Evolutionary conservation across 768 basidiomycete genomes (phyloP), one percentile per base, ranked within the genome.

Genomic region (Porpolomopsis calyptriformis): DNA sequence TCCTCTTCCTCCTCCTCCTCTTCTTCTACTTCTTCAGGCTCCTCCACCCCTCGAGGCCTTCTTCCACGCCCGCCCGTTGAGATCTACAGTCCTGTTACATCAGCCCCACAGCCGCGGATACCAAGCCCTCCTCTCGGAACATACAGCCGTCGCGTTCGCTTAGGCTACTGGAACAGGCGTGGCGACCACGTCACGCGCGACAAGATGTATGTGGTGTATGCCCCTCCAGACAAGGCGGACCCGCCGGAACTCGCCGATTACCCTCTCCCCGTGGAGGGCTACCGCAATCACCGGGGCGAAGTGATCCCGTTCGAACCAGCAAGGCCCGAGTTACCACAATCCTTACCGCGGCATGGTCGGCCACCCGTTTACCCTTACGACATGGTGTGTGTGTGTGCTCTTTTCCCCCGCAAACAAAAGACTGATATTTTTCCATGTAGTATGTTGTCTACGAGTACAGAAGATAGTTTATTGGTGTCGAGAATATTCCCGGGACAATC

Each of bases 111-210:
- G 52, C 34, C 47, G 12, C 27, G 40, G 5, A 10, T 22, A 5
- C 46, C 52, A 38, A 43, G 53, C 39, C 49, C 55, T 36, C 61
- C 61, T 37, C 66, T 64, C 10, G 49, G 59, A 14, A 47, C 46
- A 18, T 58, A 61, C 45, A 43, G 61, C 25, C 55, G 49, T 49
- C 64, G 68, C 48, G 43, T 67, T 7, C 78, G 82, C 16, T 61
- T 62, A 26, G 85, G 84, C 1, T 77, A 66, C 52, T 87, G 85
- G 85, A 87, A 87, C 52, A 57, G 71, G n/a, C 76, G 83, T 1
- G 85, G 85, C 0, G 85, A 87, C 57, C 76, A 84, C 52, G 69
- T 82, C 41, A 81, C 78, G 18, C 43, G 58, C 18, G 61, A 66
- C 16, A 7, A 31, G 29, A 69, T 70, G 39, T 79, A 64, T 53